Evolutionary conservation across 129 eudicot genomes (phyloP).

Genomic region (Escallonia rubra): DNA sequence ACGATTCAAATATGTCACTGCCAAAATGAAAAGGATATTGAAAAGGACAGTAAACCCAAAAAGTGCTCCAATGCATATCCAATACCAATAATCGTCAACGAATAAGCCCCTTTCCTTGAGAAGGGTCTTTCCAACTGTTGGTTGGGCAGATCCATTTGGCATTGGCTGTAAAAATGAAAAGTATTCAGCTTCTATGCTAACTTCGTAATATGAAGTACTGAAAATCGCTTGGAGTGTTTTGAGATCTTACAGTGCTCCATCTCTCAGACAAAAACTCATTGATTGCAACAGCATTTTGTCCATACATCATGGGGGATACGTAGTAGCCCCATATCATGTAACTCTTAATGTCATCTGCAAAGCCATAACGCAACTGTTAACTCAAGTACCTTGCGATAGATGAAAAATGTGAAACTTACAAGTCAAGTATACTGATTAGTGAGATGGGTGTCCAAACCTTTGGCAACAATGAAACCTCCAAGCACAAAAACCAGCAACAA

Average conservation of each 20-base stretch:
- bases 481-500: too few relatives aligned
- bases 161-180: conserved; percentile 33
- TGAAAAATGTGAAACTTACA: too few relatives aligned
- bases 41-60: conserved; percentile 59
- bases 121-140: conserved; percentile 60
- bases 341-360: conserved; percentile 59
- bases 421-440: background rate
- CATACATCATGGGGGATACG: conserved; percentile 80
- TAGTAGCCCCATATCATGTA: conserved; percentile 88
- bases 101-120: conserved; percentile 52
- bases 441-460: background rate
- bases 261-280: conserved; percentile 68
- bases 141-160: conserved; percentile 43
- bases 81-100: conserved; percentile 48
- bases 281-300: conserved; percentile 66
- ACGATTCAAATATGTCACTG: conserved; percentile 69
- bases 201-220: background rate
- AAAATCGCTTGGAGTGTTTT: background rate
- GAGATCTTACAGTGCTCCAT: conserved; percentile 68
- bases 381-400: background rate
- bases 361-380: background rate
- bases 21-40: conserved; percentile 56
- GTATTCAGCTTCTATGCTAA: background rate
- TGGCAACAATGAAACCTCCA: too few relatives aligned
- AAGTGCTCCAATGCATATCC: conserved; percentile 66